Evolutionary conservation across 2,329 filamentous ascomycete genomes (phyloP), one percentile per base, ranked within the genome.

Genomic region (Aspergillus uvarum): DNA sequence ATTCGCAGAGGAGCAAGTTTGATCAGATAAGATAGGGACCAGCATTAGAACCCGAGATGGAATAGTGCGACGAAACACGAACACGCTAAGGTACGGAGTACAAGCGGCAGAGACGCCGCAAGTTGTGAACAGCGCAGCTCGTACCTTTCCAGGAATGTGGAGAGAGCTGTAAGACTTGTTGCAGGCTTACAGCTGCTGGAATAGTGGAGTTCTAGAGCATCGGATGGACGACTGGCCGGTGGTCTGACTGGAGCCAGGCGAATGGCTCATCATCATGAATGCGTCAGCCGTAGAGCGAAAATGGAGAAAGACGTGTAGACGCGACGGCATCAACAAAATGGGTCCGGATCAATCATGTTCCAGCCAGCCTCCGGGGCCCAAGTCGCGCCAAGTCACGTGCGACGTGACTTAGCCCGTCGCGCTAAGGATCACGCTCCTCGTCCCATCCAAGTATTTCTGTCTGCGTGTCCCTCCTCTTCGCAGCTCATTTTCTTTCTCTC

Each of bases 401-500:
- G 63, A 66, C 72, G 74, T 71, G 74, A 74, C 72, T 70, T 70
- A 70, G 70, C 67, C 64, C 69, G 71, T 72, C 74, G 72, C 74
- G 74, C 74, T 75, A 75, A 56, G 62, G 67, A 70, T 72, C 70
- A 71, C 69, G 69, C 65, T 71, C 62, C 59, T 64, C 67, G 66
- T 65, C 65, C 67, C 63, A 68, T 68, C 67, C 67, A 69, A 66
- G 68, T 73, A 74, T 71, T 72, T 71, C 64, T 73, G 65, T 68
- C 59, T 63, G 64, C 65, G 61, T 60, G 57, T 65, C 66, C 65
- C 59, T 65, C 59, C 59, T 59, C 56, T 57, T 59, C 61, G 55
- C 35, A 59, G 60, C 60, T 62, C 62, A 66, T 68, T 70, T 64
- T 70, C 68, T 62, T 70, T 65, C 65, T 66, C 58, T 61, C 60